Conservation (phyloP, 495 filamentous ascomycete species). For the Bombardia bombarda region DNA sequence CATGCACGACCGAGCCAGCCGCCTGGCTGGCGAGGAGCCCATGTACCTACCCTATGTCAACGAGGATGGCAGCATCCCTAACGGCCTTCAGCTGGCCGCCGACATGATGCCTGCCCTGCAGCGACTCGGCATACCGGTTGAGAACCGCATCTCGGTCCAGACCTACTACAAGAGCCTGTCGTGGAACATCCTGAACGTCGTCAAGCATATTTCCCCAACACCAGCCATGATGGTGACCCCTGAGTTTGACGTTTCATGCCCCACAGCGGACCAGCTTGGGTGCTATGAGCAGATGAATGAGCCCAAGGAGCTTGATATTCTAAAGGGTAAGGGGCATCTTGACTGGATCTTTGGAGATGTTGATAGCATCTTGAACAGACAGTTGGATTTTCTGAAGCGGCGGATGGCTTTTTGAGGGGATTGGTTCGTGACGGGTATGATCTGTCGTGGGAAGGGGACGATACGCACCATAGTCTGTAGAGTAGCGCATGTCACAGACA, state of each 20-base stretch:
- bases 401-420: not conserved
- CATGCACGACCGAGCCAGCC: not conserved
- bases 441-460: too few relatives aligned
- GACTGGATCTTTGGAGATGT: constrained; percentile 1
- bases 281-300: not conserved
- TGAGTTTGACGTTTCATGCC: not conserved
- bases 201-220: not conserved
- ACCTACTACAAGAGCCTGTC: not conserved
- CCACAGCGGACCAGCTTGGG: not conserved
- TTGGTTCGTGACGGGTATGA: too few relatives aligned
- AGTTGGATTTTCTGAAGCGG: not conserved
- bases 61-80: not conserved
- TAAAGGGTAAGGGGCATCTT: not conserved
- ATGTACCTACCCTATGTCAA: not conserved
- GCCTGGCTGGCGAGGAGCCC: not conserved
- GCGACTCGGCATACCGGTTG: not conserved
- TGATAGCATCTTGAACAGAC: not conserved
- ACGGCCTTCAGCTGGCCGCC: not conserved
- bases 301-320: not conserved
- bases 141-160: not conserved
- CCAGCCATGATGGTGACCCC: not conserved
- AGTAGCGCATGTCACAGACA: too few relatives aligned
- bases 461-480: too few relatives aligned
- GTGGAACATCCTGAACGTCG: not conserved
- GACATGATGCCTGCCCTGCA: not conserved